phyloP scores from a whole-genome alignment of 192 early-diverging fungal species.

The Haplosporangium gracile region DNA sequence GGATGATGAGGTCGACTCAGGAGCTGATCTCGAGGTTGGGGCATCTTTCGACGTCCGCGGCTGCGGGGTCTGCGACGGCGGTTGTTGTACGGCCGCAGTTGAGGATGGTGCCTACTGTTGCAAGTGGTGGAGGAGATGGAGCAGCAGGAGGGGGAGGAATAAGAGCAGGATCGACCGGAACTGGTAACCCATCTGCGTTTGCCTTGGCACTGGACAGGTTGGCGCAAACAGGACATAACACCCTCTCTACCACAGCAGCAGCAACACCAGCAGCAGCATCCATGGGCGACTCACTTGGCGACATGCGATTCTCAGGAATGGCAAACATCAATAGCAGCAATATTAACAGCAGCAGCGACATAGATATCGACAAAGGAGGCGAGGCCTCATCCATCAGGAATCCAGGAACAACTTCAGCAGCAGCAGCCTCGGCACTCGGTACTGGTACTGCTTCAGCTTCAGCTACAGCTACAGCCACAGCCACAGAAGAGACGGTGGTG shows the following conservation, averaged over 20 bases:
- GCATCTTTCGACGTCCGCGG: slow-evolving; percentile 35
- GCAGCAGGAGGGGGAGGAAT: background rate
- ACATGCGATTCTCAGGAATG: background rate
- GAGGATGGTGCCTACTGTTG: background rate
- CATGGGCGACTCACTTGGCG: background rate
- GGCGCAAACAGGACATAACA: background rate
- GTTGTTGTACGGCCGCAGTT: slow-evolving; percentile 36
- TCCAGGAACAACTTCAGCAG: background rate
- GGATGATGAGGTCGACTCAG: slow-evolving; percentile 45
- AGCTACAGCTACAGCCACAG: slow-evolving; percentile 1
- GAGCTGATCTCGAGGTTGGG: slow-evolving; percentile 42
- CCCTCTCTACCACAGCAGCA: background rate
- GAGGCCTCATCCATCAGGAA: too few relatives aligned
- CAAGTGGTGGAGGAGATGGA: background rate
- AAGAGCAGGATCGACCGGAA: background rate
- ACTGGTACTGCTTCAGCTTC: background rate
- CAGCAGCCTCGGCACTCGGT: slow-evolving; percentile 6
- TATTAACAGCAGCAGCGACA: too few relatives aligned
- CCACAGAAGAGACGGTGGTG: slow-evolving; percentile 12
- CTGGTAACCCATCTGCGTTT: background rate
- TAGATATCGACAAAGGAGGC: background rate
- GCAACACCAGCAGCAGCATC: background rate
- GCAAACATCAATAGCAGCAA: background rate
- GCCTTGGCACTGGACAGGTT: background rate
- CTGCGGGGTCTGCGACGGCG: slow-evolving; percentile 43